phyloP scores from a whole-genome alignment of 2,329 filamentous ascomycete genomes.

The Davidsoniella neocaledoniae region DNA sequence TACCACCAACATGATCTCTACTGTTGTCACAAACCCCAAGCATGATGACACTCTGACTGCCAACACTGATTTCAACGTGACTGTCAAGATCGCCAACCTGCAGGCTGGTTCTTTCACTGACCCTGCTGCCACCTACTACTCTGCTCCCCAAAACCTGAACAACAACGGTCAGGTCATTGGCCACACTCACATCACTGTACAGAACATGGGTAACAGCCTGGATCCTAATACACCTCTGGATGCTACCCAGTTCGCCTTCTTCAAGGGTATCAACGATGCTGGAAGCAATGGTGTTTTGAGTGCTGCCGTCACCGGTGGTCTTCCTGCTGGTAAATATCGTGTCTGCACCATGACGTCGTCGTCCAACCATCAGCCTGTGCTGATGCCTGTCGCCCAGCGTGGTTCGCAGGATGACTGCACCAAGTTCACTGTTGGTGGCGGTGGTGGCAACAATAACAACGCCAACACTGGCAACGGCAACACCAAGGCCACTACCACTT shows the following conservation, averaged over 20 bases:
- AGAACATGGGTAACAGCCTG: slow-evolving; percentile 33
- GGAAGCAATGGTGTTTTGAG: slow-evolving; percentile 36
- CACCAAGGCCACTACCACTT: slow-evolving; percentile 5
- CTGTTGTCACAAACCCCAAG: slow-evolving; percentile 34
- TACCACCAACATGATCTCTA: slow-evolving; percentile 39
- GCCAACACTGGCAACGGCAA: slow-evolving; percentile 14
- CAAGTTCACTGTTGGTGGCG: slow-evolving; percentile 35
- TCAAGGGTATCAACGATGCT: slow-evolving; percentile 49
- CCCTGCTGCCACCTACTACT: slow-evolving; percentile 41
- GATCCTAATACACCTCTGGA: slow-evolving; percentile 36
- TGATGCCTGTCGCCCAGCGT: slow-evolving; percentile 51
- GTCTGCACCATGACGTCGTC: slow-evolving; percentile 46
- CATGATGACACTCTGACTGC: slow-evolving; percentile 31
- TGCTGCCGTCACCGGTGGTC: slow-evolving; percentile 37
- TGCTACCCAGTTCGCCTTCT: slow-evolving; percentile 39
- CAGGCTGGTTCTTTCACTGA: slow-evolving; percentile 44
- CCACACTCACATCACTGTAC: slow-evolving; percentile 42
- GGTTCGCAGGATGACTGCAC: slow-evolving; percentile 50
- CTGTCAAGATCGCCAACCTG: slow-evolving; percentile 36
- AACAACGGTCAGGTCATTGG: slow-evolving; percentile 34
- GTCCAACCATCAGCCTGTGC: slow-evolving; percentile 49
- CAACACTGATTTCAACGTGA: slow-evolving; percentile 34
- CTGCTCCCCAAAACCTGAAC: slow-evolving; percentile 38
- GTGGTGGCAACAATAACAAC: slow-evolving; percentile 12
- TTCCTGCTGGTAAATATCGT: slow-evolving; percentile 46